Conservation (phyloP, 2,329 filamentous ascomycete genomes). For the Hypoxylon rubiginosum region DNA sequence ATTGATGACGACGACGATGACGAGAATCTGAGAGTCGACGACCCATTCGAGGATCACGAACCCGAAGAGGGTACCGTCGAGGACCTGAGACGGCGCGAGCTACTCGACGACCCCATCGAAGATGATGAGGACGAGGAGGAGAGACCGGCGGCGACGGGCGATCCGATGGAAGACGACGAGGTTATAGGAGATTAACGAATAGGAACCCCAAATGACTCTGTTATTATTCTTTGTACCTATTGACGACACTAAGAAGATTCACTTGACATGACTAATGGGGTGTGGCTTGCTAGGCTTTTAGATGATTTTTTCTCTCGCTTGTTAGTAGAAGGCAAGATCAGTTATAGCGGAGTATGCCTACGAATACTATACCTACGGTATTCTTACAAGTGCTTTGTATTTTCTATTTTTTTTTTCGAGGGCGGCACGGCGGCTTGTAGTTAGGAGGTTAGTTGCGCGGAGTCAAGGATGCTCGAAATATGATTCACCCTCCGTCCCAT, state of each 20-base stretch:
- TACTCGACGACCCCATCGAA: slow-evolving; percentile 64
- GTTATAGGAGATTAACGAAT: slow-evolving; percentile 58
- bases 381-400: background rate
- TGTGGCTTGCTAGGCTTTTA: background rate
- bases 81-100: slow-evolving; percentile 67
- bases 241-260: slow-evolving; percentile 54
- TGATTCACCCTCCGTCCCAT: background rate
- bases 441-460: slow-evolving; percentile 11
- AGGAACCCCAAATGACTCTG: slow-evolving; percentile 1
- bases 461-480: background rate
- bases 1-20: slow-evolving; percentile 59
- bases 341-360: background rate
- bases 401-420: background rate
- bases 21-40: slow-evolving; percentile 53
- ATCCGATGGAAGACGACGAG: slow-evolving; percentile 53
- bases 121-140: slow-evolving; percentile 60
- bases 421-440: background rate
- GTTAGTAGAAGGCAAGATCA: background rate
- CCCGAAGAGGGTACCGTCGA: slow-evolving; percentile 71
- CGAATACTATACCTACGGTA: background rate
- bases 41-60: slow-evolving; percentile 63
- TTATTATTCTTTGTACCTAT: slow-evolving; percentile 9
- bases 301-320: background rate
- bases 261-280: background rate
- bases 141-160: slow-evolving; percentile 43